A percentile compares a stretch with the other conserved stretches of the same genome.
Conservation (phyloP, 257 asterid species). For the Coffea eugenioides region DNA sequence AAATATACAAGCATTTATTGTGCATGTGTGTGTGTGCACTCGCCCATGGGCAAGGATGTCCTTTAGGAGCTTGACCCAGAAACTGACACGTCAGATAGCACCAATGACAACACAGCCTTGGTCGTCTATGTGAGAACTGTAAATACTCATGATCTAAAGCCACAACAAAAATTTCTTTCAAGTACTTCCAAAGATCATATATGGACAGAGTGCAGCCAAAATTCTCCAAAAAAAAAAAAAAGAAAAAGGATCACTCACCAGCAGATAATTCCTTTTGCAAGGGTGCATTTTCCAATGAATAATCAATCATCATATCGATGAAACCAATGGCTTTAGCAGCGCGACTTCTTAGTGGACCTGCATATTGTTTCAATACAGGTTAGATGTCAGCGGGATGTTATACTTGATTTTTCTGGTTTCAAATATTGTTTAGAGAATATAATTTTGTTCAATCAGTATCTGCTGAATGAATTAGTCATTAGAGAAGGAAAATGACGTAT, state of each 20-base stretch:
- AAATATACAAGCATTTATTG: neutral
- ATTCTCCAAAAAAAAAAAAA: neutral
- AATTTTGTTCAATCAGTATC: neutral
- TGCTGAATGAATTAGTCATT: no score
- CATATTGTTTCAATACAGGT: conserved; percentile 5
- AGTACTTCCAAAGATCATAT: neutral
- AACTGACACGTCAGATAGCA: neutral
- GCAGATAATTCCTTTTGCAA: conserved; percentile 90
- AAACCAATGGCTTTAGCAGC: conserved; percentile 99
- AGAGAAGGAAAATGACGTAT: neutral
- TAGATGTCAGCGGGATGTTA: neutral
- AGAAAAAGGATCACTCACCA: conserved; percentile 43
- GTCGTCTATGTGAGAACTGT: neutral
- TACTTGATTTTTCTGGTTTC: neutral
- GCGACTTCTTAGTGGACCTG: conserved; percentile 97
- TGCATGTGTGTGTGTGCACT: neutral
- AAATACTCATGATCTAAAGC: neutral
- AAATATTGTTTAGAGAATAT: neutral
- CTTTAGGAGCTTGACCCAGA: neutral
- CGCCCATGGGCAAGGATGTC: neutral
- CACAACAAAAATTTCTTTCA: neutral
- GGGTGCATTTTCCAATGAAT: conserved; percentile 87
- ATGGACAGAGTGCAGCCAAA: neutral
- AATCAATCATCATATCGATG: conserved; percentile 97
- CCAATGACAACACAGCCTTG: neutral